Evolutionary conservation across 2,329 filamentous ascomycete genomes (phyloP), one percentile per base, ranked within the genome.

Genomic region (Colletotrichum orbiculare): DNA sequence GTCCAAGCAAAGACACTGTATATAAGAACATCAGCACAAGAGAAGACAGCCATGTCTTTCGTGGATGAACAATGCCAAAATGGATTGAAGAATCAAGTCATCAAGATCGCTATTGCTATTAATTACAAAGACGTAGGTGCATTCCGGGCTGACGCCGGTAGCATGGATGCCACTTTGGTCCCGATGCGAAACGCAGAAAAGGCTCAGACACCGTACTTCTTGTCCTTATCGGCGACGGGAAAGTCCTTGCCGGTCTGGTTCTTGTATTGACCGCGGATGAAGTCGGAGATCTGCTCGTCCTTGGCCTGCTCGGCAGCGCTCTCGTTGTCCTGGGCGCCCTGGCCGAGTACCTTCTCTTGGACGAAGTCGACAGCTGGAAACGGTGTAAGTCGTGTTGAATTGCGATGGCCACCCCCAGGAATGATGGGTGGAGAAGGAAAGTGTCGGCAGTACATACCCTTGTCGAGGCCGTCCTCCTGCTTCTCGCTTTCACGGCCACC

Each of bases 381-480:
- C 15, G 17, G 15, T 46, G 15, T 17, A n/a, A 15, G 8, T 7
- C 13, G 10, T 43, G 15, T 12, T 43, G 12, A 7, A n/a, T 43
- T 15, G 42, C 42, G n/a, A 17, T 17, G 17, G 43, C 17, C 15
- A 13, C 38, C 9, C 9, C 25, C 9, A 33, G 38, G 15, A 12
- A 10, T 25, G 12, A 13, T 10, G 15, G 4, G 17, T 25, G n/a
- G 2, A 17, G 38, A 13, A 25, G 15, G 13, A 35, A 37, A 15
- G 12, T 10, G 37, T n/a, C 43, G 33, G 8, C 6, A 25, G 8
- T 10, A 37, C 67, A 66, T 33, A 93, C 91, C 89, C 81, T 96
- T 96, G 81, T 96, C 92, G 56, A 96, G 86, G n/a, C 77, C 79
- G 73, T 95, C 91, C 77, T 96, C 92, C 71, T 94, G 91, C 86